Conservation (phyloP, 2,329 filamentous ascomycete genomes). For the Colletotrichum simmondsii region DNA sequence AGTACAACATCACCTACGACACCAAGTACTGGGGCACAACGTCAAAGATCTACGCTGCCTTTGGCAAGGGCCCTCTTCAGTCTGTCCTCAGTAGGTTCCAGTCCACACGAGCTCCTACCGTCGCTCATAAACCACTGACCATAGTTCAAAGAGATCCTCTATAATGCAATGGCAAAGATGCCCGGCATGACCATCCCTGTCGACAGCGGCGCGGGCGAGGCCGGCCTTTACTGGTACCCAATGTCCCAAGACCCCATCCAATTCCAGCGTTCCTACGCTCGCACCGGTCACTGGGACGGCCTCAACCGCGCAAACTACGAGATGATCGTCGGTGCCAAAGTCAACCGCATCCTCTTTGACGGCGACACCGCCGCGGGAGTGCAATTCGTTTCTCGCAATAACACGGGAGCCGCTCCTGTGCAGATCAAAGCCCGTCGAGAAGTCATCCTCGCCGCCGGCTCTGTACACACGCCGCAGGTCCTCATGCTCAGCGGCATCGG, state of each 20-base stretch:
- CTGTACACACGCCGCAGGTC: slow-evolving; percentile 50
- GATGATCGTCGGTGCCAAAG: slow-evolving; percentile 39
- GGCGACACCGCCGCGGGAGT: slow-evolving; percentile 41
- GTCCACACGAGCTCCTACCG: rapidly evolving
- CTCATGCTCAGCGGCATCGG: slow-evolving; percentile 59
- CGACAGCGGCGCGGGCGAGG: slow-evolving; percentile 40
- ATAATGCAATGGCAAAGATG: slow-evolving; percentile 41
- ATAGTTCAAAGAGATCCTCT: slow-evolving; percentile 29
- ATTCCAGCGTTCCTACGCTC: slow-evolving; percentile 39
- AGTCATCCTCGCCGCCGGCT: slow-evolving; percentile 50
- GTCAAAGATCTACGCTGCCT: slow-evolving; percentile 34
- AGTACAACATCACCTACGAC: slow-evolving; percentile 38
- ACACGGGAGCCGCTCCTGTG: slow-evolving; percentile 33
- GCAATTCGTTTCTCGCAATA: slow-evolving; percentile 39
- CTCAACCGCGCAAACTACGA: slow-evolving; percentile 40
- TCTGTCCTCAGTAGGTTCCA: slow-evolving; percentile 32
- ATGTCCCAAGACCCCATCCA: slow-evolving; percentile 38
- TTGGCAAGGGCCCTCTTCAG: slow-evolving; percentile 29
- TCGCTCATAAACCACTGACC: not conserved
- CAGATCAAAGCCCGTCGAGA: slow-evolving; percentile 45
- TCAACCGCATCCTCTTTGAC: slow-evolving; percentile 38
- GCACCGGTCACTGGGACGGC: slow-evolving; percentile 40
- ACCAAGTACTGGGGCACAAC: slow-evolving; percentile 37
- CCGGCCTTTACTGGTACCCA: slow-evolving; percentile 41
- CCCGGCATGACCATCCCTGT: slow-evolving; percentile 39